phyloP scores from a whole-genome alignment of 2,329 filamentous ascomycete species.

The Cladosporium sp. region DNA sequence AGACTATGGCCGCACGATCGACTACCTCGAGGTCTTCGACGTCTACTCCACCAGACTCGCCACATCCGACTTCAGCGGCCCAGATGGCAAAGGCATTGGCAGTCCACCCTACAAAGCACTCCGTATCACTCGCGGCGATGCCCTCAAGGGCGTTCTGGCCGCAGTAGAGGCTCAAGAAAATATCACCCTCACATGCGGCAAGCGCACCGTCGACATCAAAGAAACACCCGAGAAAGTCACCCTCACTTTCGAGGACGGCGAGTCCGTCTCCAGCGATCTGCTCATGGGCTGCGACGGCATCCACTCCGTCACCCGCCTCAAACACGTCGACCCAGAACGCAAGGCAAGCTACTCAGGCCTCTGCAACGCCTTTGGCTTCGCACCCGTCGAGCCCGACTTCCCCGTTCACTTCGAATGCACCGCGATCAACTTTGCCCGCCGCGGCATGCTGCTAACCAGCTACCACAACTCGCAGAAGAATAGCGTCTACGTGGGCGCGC shows the following conservation, averaged over 20 bases:
- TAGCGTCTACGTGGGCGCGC: slow-evolving; percentile 41
- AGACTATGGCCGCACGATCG: slow-evolving; percentile 39
- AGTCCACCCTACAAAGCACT: slow-evolving; percentile 41
- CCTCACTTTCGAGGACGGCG: slow-evolving; percentile 34
- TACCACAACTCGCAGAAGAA: slow-evolving; percentile 36
- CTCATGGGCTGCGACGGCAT: slow-evolving; percentile 38
- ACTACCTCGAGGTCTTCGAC: slow-evolving; percentile 44
- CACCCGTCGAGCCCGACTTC: slow-evolving; percentile 34
- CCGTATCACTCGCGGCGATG: slow-evolving; percentile 42
- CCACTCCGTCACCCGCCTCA: slow-evolving; percentile 38
- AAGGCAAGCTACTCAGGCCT: slow-evolving; percentile 41
- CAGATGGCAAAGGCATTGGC: slow-evolving; percentile 41
- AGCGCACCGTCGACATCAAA: slow-evolving; percentile 38
- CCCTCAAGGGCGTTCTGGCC: slow-evolving; percentile 39
- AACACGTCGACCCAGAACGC: slow-evolving; percentile 42
- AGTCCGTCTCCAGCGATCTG: slow-evolving; percentile 29
- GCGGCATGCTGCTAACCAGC: slow-evolving; percentile 42
- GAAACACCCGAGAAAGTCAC: slow-evolving; percentile 34
- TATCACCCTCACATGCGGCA: slow-evolving; percentile 41
- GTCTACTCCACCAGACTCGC: slow-evolving; percentile 42
- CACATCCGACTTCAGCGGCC: slow-evolving; percentile 40
- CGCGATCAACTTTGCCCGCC: slow-evolving; percentile 43
- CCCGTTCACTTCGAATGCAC: slow-evolving; percentile 39
- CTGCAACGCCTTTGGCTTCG: slow-evolving; percentile 45
- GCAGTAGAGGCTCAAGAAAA: slow-evolving; percentile 38